A percentile compares a stretch with the other conserved stretches of the same genome.
Conservation (phyloP, 352 stramenopile genomes). For the Phytophthora capsici region DNA sequence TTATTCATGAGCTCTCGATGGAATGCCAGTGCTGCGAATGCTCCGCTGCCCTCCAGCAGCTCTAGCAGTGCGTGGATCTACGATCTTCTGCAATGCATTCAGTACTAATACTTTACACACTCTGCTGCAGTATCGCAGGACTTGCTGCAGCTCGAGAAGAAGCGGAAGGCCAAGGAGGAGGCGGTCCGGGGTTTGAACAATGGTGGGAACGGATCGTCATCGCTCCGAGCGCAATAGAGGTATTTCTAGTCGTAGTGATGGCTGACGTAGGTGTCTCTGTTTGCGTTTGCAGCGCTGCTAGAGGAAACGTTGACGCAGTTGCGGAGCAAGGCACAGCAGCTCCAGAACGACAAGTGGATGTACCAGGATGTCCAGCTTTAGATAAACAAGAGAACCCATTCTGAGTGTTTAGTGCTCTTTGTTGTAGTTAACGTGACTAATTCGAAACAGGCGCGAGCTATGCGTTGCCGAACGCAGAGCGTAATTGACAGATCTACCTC, state of each 20-base stretch:
- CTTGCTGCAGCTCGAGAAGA: conserved; percentile 63
- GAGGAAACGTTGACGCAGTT: conserved; percentile 64
- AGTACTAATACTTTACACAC: neutral
- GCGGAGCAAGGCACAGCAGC: conserved; percentile 54
- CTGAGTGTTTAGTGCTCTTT: conserved; percentile 26
- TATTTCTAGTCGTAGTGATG: neutral
- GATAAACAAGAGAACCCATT: conserved; percentile 2
- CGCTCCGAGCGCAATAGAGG: conserved; percentile 4
- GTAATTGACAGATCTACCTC: conserved; percentile 9
- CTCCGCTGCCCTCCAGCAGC: conserved; percentile 2
- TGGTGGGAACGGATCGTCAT: conserved; percentile 30
- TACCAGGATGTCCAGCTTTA: conserved; percentile 71
- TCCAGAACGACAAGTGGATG: conserved; percentile 82
- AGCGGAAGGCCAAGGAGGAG: conserved; percentile 53
- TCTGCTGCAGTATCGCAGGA: conserved; percentile 32
- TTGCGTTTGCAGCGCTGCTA: conserved; percentile 44
- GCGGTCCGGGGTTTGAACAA: conserved; percentile 53
- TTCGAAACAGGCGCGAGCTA: conserved; percentile 7
- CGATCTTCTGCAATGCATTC: too few species aligned
- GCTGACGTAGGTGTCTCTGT: conserved; percentile 5
- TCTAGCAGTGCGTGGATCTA: conserved; percentile 23
- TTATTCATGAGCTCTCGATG: conserved; percentile 10
- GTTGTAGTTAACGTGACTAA: conserved; percentile 46
- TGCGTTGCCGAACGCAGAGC: conserved; percentile 6
- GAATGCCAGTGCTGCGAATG: neutral